Evolutionary conservation across 805 yeast genomes (phyloP), one percentile per base, ranked within the genome.

Genomic region (Ogataea trehalophila): DNA sequence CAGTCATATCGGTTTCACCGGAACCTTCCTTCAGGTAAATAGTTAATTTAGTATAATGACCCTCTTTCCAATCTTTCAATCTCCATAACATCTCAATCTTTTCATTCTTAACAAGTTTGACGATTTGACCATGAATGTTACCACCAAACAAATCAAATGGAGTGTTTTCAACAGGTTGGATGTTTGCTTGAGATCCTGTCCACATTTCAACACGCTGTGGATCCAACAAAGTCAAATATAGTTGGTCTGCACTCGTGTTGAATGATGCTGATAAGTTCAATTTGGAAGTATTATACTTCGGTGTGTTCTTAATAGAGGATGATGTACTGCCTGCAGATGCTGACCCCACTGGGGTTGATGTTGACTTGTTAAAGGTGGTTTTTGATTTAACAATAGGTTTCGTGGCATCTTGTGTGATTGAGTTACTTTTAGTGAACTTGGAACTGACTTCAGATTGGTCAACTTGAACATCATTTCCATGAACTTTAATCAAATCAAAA

Each of bases 401-500:
- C 39, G 60, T 51, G 22, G 52, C 46, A 8, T 51, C 56, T 26
- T 66, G 60, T 50, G 79, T 80, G 54, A 77, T 76, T 13, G 74
- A 72, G 14, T 39, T 36, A 7, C 39, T 39, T 49, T 73, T 71
- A 0, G 88, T 83, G 53, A 72, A 74, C 22, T 70, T 66, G 0
- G 87, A 82, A 43, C 73, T 72, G 37, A 76, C 84, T 65, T 85
- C 81, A 43, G 78, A 80, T 39, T 75, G 83, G 11, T 85, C 83
- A 44, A 87, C 81, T 71, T 94, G 98, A 58, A 94, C 90, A 63
- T 87, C 97, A 42, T 83, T 78, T 39, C 95, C 94, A 57, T 94
- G 88, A 5, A 75, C 77, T 15, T 64, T 63, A 57, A 94, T 82
- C 65, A 94, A 77, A 57, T 87, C 96, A 22, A 70, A 69, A 23